Evolutionary conservation across 345 rosid genomes (phyloP).

Genomic region (Sisymbrium irio): DNA sequence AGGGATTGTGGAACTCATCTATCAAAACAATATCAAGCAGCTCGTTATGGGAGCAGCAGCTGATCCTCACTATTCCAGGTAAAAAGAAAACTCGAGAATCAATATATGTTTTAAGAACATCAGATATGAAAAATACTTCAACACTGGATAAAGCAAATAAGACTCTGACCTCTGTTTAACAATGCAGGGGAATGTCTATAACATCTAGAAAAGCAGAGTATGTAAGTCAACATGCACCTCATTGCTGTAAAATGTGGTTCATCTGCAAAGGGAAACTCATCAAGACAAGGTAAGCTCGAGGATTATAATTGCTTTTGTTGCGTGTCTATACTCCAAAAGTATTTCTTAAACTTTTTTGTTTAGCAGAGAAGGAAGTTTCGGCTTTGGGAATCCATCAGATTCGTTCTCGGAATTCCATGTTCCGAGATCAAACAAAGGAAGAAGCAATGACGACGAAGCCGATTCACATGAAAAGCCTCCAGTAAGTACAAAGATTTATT

Average conservation of each 20-base stretch:
- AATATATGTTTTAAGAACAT: background rate
- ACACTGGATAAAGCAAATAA: background rate
- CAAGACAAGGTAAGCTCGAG: slow-evolving; percentile 42
- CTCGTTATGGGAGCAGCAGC: slow-evolving; percentile 95
- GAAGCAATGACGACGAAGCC: background rate
- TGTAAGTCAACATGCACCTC: slow-evolving; percentile 55
- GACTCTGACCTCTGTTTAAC: slow-evolving; percentile 8
- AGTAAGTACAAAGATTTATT: slow-evolving; percentile 15
- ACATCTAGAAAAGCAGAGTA: slow-evolving; percentile 71
- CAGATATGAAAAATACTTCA: background rate
- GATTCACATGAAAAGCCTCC: background rate
- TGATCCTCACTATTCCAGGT: slow-evolving; percentile 60
- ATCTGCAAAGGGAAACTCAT: slow-evolving; percentile 64
- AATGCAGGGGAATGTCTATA: slow-evolving; percentile 60
- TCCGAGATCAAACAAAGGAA: slow-evolving; percentile 8
- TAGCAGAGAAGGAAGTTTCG: slow-evolving; percentile 17
- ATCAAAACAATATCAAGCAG: slow-evolving; percentile 46
- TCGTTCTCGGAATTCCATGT: background rate
- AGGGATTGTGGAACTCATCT: slow-evolving; percentile 64
- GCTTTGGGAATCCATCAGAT: background rate
- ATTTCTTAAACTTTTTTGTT: background rate
- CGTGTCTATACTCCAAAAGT: background rate
- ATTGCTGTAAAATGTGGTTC: slow-evolving; percentile 66
- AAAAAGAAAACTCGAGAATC: slow-evolving; percentile 9
- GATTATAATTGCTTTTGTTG: background rate